phyloP scores from a whole-genome alignment of 306 rosid species.

The Cucurbita maxima region DNA sequence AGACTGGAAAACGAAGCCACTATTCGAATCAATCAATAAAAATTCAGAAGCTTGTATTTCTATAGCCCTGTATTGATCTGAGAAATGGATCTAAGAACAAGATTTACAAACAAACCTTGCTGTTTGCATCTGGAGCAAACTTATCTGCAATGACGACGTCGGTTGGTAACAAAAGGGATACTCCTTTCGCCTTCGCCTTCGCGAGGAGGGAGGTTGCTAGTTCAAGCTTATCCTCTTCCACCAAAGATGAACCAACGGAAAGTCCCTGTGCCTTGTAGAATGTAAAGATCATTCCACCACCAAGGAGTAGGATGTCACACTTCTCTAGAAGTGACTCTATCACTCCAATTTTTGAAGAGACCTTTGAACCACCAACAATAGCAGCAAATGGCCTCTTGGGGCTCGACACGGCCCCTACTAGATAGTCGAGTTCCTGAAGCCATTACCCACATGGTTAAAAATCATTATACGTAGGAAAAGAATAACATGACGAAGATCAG shows the following conservation, averaged over 20 bases:
- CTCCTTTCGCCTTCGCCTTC: constrained; percentile 92
- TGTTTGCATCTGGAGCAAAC: constrained; percentile 98
- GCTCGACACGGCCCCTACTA: constrained; percentile 92
- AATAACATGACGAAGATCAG: not conserved
- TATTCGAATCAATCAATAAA: not conserved
- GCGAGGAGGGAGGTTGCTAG: constrained; percentile 74
- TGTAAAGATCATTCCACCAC: constrained; percentile 99
- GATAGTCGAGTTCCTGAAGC: constrained; percentile 93
- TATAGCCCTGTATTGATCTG: not conserved
- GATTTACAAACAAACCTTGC: constrained; percentile 53
- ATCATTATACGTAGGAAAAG: not conserved
- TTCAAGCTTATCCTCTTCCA: constrained; percentile 84
- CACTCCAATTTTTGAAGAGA: constrained; percentile 94
- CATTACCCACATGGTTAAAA: not conserved
- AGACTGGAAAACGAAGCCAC: not conserved
- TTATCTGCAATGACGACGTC: constrained; percentile 93
- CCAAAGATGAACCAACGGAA: constrained; percentile 94
- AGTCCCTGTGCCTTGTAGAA: constrained; percentile 99
- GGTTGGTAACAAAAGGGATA: constrained; percentile 80
- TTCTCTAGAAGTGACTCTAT: constrained; percentile 90
- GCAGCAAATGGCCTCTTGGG: constrained; percentile 98
- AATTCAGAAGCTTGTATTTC: not conserved
- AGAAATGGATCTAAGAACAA: not conserved
- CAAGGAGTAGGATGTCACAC: constrained; percentile 76
- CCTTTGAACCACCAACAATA: constrained; percentile 99